These are phyloP conservation scores for Ciborinia camelliae DNA, from an alignment of 2,329 filamentous ascomycete genomes.

Conservation along the genomic window DNA sequence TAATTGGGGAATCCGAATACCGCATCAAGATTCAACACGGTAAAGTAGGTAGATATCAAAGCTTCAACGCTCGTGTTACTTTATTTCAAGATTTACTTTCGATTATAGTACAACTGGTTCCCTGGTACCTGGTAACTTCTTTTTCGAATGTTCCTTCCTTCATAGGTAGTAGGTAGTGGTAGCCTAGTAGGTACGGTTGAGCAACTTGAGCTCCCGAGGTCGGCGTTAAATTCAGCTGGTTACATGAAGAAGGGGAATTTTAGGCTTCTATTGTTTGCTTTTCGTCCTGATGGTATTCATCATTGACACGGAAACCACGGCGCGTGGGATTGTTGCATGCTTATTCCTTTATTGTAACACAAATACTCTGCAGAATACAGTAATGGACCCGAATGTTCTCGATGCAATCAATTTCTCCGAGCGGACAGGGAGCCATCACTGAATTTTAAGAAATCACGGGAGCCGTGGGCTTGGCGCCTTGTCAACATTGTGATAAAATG, in stretches of 20 bases:
- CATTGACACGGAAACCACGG: constrained; percentile 12
- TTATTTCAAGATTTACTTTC: constrained; percentile 8
- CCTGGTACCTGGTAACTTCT: constrained; percentile 12
- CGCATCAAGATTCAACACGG: neutral
- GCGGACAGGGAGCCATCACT: neutral
- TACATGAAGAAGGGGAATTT: neutral
- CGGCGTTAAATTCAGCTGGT: constrained; percentile 6
- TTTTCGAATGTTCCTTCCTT: neutral
- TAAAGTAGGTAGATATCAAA: neutral
- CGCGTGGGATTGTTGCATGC: neutral
- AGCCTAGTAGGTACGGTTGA: constrained; percentile 2
- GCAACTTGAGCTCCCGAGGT: constrained; percentile 5
- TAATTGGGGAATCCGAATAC: neutral
- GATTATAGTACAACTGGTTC: neutral
- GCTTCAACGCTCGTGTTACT: constrained; percentile 9
- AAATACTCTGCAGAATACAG: neutral
- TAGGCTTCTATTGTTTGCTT: constrained; percentile 12
- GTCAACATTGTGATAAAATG: constrained; percentile 10
- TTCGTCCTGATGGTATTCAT: neutral
- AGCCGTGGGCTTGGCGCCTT: constrained; percentile 8
- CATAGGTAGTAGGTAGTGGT: no score
- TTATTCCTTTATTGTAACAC: constrained; percentile 4
- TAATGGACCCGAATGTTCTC: constrained; percentile 3
- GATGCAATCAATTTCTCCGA: constrained; percentile 10
- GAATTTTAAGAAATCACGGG: constrained; percentile 3